Conservation (phyloP, 2,329 filamentous ascomycete genomes). For the Fusarium musae region DNA sequence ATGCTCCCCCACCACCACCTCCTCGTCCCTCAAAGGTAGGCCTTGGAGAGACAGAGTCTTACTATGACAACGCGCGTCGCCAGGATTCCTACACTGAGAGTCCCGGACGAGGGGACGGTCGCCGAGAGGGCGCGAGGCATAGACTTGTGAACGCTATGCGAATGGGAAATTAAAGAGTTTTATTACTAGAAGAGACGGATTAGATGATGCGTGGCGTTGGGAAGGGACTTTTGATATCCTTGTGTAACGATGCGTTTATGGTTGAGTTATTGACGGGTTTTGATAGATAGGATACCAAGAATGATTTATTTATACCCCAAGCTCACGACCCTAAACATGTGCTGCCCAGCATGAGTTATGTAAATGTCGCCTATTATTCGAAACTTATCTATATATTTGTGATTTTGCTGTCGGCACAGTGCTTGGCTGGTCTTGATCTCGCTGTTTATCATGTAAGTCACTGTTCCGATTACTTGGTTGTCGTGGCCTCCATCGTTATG, state of each 20-base stretch:
- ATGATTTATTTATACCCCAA: background rate
- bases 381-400: too few relatives aligned
- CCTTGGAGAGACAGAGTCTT: constrained; percentile 49
- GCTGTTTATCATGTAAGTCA: background rate
- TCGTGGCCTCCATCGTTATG: background rate
- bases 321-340: too few relatives aligned
- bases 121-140: constrained; percentile 49
- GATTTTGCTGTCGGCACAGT: background rate
- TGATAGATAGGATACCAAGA: constrained; percentile 26
- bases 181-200: constrained; percentile 2
- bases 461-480: background rate
- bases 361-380: too few relatives aligned
- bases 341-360: background rate
- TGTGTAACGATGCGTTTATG: constrained; percentile 31
- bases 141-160: constrained; percentile 50
- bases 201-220: constrained; percentile 28
- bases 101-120: constrained; percentile 35
- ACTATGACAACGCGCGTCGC: constrained; percentile 44
- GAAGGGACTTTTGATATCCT: constrained; percentile 31
- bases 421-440: background rate
- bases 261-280: constrained; percentile 1
- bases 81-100: constrained; percentile 39
- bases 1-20: constrained; percentile 50
- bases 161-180: constrained; percentile 38
- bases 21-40: constrained; percentile 53